phyloP scores from a whole-genome alignment of 345 rosid genomes.

The Eucalyptus curtisii region DNA sequence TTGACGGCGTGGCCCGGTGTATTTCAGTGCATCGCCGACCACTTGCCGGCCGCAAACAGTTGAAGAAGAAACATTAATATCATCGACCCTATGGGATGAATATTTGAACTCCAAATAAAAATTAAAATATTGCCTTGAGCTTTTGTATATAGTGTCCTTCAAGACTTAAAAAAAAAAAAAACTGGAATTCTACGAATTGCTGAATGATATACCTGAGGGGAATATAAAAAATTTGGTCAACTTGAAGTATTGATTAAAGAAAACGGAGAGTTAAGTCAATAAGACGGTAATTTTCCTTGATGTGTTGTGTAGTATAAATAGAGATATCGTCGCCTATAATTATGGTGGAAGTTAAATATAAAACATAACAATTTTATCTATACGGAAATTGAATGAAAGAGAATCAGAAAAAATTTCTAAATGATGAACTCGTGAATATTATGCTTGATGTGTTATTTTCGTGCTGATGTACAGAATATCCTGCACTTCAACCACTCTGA shows the following conservation, averaged over 20 bases:
- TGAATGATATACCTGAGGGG: not conserved
- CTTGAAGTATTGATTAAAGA: not conserved
- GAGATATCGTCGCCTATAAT: no score
- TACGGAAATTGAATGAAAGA: no score
- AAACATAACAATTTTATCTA: not conserved
- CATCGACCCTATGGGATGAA: not conserved
- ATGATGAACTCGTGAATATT: not conserved
- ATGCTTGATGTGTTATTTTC: not conserved
- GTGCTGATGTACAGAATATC: not conserved
- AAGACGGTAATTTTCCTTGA: not conserved
- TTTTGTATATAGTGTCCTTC: not conserved
- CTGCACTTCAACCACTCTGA: not conserved
- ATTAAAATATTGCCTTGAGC: not conserved
- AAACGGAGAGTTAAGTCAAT: not conserved
- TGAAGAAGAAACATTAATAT: not conserved
- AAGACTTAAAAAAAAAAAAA: not conserved
- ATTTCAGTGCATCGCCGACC: not conserved
- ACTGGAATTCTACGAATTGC: not conserved
- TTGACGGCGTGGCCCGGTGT: not conserved
- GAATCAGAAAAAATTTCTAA: no score
- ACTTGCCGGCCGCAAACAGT: not conserved
- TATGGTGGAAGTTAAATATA: no score
- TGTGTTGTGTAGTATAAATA: not conserved
- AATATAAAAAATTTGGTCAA: not conserved
- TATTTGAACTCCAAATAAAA: not conserved